Evolutionary conservation across 106 monocot genomes (phyloP), one percentile per base, ranked within the genome.

Genomic region (Dendrobium nobile): DNA sequence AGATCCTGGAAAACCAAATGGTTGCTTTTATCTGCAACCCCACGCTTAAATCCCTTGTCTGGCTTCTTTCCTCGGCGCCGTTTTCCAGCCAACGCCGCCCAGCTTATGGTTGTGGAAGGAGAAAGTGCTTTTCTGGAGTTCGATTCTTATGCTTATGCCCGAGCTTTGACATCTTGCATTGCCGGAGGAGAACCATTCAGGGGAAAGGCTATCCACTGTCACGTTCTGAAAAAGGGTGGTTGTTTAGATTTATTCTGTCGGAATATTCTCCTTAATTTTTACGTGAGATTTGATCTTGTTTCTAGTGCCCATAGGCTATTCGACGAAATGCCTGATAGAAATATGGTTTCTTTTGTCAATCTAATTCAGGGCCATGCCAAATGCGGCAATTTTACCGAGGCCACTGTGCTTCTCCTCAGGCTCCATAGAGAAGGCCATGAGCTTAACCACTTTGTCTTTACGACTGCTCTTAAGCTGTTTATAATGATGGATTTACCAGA

Each of bases 401-500:
- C 90, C 0, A 59, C 64, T 28, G 31, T 26, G n/a, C 87, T 96
- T 54, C 82, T 96, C 67, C 41, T 65, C 4, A 81, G 80, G 78
- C 83, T 96, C 48, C 79, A 87, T 54, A 81, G 87, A 44, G 93
- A 96, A 72, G 91, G 90, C 11, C 86, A 88, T 51, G 86, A 87
- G 77, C 87, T 93, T 75, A 96, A 87, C 55, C 88, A 91, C 2
- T 92, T 88, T 80, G 90, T 93, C 54, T 92, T 96, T 80, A 93
- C 96, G 0, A 86, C 86, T 0, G 82, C 84, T n/a, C 54, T 93
- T 20, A 91, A 96, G 83, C 73, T 96, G 17, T 81, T 87, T 54
- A 72, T 89, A 6, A 61, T 44, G 19, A 83, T 90, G 91, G 86
- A 90, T 33, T 26, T 76, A 77, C 88, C 88, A 11, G 84, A 87